Base-by-base conservation (phyloP, 208 protist species). In the Lotmaria passim region DNA sequence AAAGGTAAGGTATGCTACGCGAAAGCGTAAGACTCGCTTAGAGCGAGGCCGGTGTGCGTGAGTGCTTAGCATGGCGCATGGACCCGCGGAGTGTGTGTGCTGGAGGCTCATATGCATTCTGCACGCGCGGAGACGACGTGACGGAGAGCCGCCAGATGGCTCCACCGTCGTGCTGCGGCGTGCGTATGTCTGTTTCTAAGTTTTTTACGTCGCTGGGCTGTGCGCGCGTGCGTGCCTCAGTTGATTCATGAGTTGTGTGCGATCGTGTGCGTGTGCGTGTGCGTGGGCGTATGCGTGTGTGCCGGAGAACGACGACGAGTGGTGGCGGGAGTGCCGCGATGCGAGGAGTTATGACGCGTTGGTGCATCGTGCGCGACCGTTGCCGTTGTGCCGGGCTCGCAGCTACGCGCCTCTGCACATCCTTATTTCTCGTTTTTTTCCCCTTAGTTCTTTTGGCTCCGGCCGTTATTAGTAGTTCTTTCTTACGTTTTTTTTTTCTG, bases 71-170 rank as follows among this genome's bases (percentile, higher is more conserved):
- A 12, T 12, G 12, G 63, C 11, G 63, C 19, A 17, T 30, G n/a
- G n/a, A n/a, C n/a, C n/a, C n/a, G n/a, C n/a, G n/a, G n/a, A n/a
- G n/a, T n/a, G n/a, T n/a, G n/a, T n/a, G n/a, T n/a, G n/a, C n/a
- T n/a, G n/a, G n/a, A n/a, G n/a, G n/a, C n/a, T n/a, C n/a, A n/a
- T n/a, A 36, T 51, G 63, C 48, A 17, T 3, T 23, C 26, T 38
- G 30, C 30, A 30, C 31, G 51, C 30, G 51, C 21, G 24, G 12
- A 14, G 5, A 57, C 15, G 51, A 38, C 24, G 31, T 24, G 51
- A 57, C 51, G 51, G 51, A 57, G 51, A 57, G 38, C 36, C 51
- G 51, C 51, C 51, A 57, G 51, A 57, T 57, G 51, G 51, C 38
- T 57, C 51, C 51, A 30, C 51, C 21, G 51, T 23, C 15, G 51